phyloP scores from a whole-genome alignment of 179 eudicot genomes.

The Sideroxylon spinosum region DNA sequence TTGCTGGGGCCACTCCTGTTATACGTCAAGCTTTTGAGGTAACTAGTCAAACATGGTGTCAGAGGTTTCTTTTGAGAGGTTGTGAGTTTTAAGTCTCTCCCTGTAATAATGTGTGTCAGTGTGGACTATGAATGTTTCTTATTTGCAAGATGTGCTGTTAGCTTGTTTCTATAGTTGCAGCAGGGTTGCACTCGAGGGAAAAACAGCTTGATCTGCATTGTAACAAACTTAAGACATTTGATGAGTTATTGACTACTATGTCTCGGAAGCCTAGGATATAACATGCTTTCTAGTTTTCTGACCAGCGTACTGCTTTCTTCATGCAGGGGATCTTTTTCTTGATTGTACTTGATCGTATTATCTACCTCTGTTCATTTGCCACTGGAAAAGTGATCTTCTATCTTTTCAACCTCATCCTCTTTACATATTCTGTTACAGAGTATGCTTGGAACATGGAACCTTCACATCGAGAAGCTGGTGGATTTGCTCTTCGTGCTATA shows the following conservation, averaged over 20 bases:
- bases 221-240: neutral
- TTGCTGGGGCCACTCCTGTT: neutral
- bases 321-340: conserved; percentile 92
- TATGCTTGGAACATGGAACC: conserved; percentile 95
- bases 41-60: neutral
- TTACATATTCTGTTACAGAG: conserved; percentile 78
- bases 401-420: conserved; percentile 78
- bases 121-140: neutral
- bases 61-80: conserved; percentile 2
- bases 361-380: conserved; percentile 95
- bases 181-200: neutral
- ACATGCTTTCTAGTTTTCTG: neutral
- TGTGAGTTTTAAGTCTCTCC: neutral
- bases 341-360: conserved; percentile 93
- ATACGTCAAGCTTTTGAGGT: neutral
- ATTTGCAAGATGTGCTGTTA: neutral
- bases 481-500: conserved; percentile 84
- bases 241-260: neutral
- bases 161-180: neutral
- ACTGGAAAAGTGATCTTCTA: conserved; percentile 85
- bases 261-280: neutral
- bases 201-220: neutral
- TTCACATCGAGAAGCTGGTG: conserved; percentile 59
- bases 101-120: neutral
- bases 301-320: conserved; percentile 23